Conservation (phyloP, 192 early-diverging fungal species). For the Podila epicladia region DNA sequence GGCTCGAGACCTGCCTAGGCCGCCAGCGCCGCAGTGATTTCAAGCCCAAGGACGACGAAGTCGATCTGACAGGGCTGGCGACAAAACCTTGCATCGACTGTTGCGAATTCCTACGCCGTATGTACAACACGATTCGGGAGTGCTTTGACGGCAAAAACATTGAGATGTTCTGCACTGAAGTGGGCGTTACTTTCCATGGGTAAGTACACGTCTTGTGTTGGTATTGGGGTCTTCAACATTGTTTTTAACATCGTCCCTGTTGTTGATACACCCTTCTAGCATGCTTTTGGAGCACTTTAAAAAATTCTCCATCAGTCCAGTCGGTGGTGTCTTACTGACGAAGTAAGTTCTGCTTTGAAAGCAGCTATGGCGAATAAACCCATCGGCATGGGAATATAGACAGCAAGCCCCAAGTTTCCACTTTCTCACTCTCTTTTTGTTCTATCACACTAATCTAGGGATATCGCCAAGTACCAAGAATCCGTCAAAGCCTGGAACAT, state of each 20-base stretch:
- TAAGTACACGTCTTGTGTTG: conserved; percentile 45
- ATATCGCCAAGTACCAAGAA: conserved; percentile 95
- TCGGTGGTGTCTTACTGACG: conserved; percentile 88
- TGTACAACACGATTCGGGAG: conserved; percentile 68
- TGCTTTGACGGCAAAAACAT: conserved; percentile 80
- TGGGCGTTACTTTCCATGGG: conserved; percentile 85
- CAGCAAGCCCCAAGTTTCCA: no score
- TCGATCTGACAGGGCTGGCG: conserved; percentile 71
- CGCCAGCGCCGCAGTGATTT: conserved; percentile 94
- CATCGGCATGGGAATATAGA: no score
- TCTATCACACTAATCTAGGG: conserved; percentile 55
- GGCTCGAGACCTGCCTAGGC: conserved; percentile 72
- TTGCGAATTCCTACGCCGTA: conserved; percentile 77
- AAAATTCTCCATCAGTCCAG: conserved; percentile 85
- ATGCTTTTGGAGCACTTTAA: conserved; percentile 94
- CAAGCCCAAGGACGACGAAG: conserved; percentile 88
- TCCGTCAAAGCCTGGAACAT: conserved; percentile 79
- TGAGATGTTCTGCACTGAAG: conserved; percentile 78
- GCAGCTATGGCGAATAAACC: not conserved
- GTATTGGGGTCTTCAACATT: not conserved
- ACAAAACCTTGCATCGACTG: conserved; percentile 86
- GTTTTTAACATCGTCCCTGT: not conserved
- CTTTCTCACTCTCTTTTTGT: no score
- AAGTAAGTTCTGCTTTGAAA: conserved; percentile 61
- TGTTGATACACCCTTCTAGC: conserved; percentile 41